These are phyloP conservation scores for Urtica urens DNA, from an alignment of 306 rosid species.

Conservation along the genomic window DNA sequence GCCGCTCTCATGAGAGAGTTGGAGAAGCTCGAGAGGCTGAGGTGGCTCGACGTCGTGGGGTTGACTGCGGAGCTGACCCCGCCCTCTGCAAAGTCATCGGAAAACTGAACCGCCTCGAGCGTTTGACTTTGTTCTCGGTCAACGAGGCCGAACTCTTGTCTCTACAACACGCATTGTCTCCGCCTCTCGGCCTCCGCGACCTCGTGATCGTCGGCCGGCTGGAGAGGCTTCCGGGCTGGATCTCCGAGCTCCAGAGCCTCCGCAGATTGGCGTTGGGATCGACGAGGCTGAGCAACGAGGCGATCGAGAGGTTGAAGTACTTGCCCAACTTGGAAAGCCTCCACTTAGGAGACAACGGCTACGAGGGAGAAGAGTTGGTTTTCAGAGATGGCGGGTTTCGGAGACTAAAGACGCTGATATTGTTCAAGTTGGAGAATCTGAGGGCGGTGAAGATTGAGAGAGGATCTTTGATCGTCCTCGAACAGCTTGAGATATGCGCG, in stretches of 20 bases:
- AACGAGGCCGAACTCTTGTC: constrained; percentile 14
- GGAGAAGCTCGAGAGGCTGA: neutral
- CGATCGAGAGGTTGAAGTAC: neutral
- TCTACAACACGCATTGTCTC: constrained; percentile 6
- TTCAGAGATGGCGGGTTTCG: constrained; percentile 19
- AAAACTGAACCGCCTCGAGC: constrained; percentile 15
- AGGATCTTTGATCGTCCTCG: constrained; percentile 18
- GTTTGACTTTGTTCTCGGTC: neutral
- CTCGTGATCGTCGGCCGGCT: neutral
- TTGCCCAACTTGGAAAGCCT: constrained; percentile 14
- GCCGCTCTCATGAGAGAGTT: neutral
- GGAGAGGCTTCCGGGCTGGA: constrained; percentile 14
- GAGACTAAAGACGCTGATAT: constrained; percentile 1
- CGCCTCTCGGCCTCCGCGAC: neutral
- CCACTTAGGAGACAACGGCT: neutral
- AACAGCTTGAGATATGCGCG: neutral
- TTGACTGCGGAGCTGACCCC: neutral
- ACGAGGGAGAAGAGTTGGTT: constrained; percentile 19
- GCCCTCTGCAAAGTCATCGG: neutral
- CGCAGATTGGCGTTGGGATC: neutral
- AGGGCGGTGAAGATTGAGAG: constrained; percentile 8
- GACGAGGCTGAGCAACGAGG: constrained; percentile 12
- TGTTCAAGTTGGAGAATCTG: neutral
- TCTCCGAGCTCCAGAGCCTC: constrained; percentile 14
- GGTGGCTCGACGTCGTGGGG: neutral